A percentile compares a stretch with the other conserved stretches of the same genome.
Conservation (phyloP, 331 rosid genomes). For the Prunus yedoensis region DNA sequence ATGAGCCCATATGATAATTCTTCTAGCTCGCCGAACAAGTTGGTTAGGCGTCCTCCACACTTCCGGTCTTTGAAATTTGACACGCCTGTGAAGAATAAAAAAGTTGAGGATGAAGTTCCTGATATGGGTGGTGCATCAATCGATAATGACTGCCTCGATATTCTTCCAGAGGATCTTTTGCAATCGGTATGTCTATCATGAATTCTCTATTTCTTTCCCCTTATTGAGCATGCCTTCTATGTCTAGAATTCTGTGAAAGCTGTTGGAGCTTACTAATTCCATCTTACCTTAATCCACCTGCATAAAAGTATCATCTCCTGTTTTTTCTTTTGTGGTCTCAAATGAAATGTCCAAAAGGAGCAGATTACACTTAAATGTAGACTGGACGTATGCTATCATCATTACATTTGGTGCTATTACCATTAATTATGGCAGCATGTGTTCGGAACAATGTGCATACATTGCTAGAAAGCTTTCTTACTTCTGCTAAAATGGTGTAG, state of each 20-base stretch:
- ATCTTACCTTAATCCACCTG: not conserved
- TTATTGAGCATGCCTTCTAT: not conserved
- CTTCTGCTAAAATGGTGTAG: not conserved
- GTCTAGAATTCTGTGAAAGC: not conserved
- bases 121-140: constrained; percentile 18
- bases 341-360: too few species aligned
- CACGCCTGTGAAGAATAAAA: constrained; percentile 44
- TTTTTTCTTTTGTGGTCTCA: too few species aligned
- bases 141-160: constrained; percentile 40
- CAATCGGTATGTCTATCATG: constrained; percentile 55
- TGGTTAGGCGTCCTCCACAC: constrained; percentile 54
- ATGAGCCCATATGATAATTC: constrained; percentile 50
- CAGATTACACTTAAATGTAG: not conserved
- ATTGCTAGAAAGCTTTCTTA: not conserved
- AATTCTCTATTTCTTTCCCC: not conserved
- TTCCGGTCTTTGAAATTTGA: constrained; percentile 63
- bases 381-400: constrained; percentile 9
- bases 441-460: not conserved
- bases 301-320: not conserved
- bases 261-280: not conserved
- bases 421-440: too few species aligned
- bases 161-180: constrained; percentile 57
- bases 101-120: constrained; percentile 16
- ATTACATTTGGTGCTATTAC: too few species aligned
- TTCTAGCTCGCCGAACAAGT: constrained; percentile 32